Percentiles rank a stretch among this genome's conserved stretches.
Evolutionary conservation across 352 stramenopile species (phyloP).

Genomic region (Phytophthora capsici): DNA sequence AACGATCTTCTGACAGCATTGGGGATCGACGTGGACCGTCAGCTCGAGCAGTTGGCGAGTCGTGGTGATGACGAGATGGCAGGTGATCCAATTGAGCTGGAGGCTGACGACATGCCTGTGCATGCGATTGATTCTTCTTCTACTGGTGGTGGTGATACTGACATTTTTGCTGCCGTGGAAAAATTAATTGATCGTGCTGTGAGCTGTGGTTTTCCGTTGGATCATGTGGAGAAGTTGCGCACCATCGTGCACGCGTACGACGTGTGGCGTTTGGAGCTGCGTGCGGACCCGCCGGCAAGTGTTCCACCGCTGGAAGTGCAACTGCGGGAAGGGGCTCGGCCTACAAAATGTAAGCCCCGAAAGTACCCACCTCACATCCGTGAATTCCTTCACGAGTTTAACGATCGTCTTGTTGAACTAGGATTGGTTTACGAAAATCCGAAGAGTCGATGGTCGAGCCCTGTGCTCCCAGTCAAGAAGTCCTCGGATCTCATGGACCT

Average conservation of each 20-base stretch:
- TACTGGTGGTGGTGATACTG: not conserved
- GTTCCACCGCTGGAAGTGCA: not conserved
- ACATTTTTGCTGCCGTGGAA: not conserved
- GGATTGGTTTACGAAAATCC: not conserved
- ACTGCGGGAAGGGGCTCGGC: too few species aligned
- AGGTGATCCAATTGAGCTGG: not conserved
- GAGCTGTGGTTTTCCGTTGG: not conserved
- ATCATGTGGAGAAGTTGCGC: not conserved
- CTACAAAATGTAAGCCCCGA: too few species aligned
- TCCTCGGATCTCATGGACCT: not conserved
- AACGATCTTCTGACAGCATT: slow-evolving; percentile 10
- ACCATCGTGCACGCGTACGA: too few species aligned
- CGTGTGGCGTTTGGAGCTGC: too few species aligned
- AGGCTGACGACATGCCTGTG: not conserved
- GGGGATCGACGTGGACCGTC: slow-evolving; percentile 18
- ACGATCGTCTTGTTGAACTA: not conserved
- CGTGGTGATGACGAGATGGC: not conserved
- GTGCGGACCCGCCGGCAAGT: not conserved
- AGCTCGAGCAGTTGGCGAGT: slow-evolving; percentile 15
- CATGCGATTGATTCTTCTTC: not conserved
- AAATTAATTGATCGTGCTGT: not conserved
- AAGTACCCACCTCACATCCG: too few species aligned
- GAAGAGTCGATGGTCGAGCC: not conserved
- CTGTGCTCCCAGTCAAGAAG: slow-evolving; percentile 20
- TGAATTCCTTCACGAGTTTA: not conserved